A percentile compares a stretch with the other conserved stretches of the same genome.
Conservation (phyloP, 805 yeast genomes). For the Cyberlindnera americana region DNA sequence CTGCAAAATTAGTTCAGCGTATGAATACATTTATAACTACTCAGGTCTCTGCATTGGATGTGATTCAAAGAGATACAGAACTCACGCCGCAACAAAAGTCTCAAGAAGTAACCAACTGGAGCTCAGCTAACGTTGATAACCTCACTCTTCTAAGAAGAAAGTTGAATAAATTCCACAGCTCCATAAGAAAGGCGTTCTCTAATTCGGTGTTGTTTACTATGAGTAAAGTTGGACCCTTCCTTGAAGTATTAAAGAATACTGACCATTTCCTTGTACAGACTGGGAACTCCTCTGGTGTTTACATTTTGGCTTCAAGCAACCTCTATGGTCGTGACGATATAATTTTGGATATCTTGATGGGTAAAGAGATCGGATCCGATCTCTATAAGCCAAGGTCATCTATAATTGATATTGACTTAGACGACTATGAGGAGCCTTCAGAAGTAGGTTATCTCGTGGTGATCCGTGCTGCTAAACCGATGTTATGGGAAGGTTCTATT, state of each 20-base stretch:
- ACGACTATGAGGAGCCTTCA: slow-evolving; percentile 29
- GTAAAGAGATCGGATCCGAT: slow-evolving; percentile 51
- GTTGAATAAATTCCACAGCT: slow-evolving; percentile 70
- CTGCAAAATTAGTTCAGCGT: slow-evolving; percentile 64
- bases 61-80: slow-evolving; percentile 24
- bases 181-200: slow-evolving; percentile 64
- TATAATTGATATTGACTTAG: slow-evolving; percentile 18
- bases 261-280: slow-evolving; percentile 78
- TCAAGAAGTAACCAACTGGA: slow-evolving; percentile 36
- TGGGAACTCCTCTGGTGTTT: slow-evolving; percentile 68
- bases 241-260: slow-evolving; percentile 56
- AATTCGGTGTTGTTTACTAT: slow-evolving; percentile 65
- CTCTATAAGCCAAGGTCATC: slow-evolving; percentile 28
- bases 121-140: slow-evolving; percentile 60
- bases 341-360: slow-evolving; percentile 41
- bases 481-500: slow-evolving; percentile 87
- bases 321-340: slow-evolving; percentile 38
- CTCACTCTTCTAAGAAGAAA: slow-evolving; percentile 78
- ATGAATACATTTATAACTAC: slow-evolving; percentile 66
- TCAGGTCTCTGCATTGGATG: slow-evolving; percentile 64
- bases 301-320: slow-evolving; percentile 67
- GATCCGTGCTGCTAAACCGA: slow-evolving; percentile 75
- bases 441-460: slow-evolving; percentile 61
- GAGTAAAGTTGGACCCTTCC: slow-evolving; percentile 46
- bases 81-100: slow-evolving; percentile 21